Evolutionary conservation across 1,284 basidiomycete genomes (phyloP), one percentile per base, ranked within the genome.

Genomic region (Trametes pubescens): DNA sequence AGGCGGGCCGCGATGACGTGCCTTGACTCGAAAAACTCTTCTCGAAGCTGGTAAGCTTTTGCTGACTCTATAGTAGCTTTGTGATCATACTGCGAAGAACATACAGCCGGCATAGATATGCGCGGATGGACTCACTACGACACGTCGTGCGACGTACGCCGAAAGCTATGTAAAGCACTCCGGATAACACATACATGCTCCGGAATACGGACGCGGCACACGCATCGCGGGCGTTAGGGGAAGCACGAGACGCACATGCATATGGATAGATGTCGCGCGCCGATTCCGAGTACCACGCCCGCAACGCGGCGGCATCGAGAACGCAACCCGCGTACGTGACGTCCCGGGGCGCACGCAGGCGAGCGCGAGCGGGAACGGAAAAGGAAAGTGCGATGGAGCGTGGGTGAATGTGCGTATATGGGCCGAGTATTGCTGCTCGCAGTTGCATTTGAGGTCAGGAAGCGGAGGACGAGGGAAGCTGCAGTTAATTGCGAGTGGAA

Each of bases 291-390:
- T 34, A 51, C 13, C 18, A 14, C 32, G 49, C 8, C 16, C 14
- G n/a, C 10, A 38, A 10, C 37, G 37, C 14, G 37, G 11, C 37
- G 37, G 40, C 40, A 7, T 18, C 40, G 40, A 13, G 40, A 43
- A 38, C 37, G 11, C 37, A 38, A 2, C 2, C 37, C 21, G 44
- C 24, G 22, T n/a, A n/a, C 29, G 48, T 49, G 48, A 51, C 49
- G 49, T 34, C 18, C 49, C 49, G 49, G 49, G 49, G n/a, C 29
- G 49, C 24, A 21, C 49, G 49, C 49, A 51, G 9, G 49, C 48
- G 29, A 29, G 24, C n/a, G 5, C n/a, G 43, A 7, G 44, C 44
- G 21, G 16, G 10, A 21, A 3, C 22, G 44, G 29, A 51, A 14
- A 18, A 14, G 26, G 48, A 29, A 49, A 32, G 5, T 49, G 26